These are phyloP conservation scores for Penicillium dipodomyicola DNA, from an alignment of 495 filamentous ascomycete species.

Conservation along the genomic window DNA sequence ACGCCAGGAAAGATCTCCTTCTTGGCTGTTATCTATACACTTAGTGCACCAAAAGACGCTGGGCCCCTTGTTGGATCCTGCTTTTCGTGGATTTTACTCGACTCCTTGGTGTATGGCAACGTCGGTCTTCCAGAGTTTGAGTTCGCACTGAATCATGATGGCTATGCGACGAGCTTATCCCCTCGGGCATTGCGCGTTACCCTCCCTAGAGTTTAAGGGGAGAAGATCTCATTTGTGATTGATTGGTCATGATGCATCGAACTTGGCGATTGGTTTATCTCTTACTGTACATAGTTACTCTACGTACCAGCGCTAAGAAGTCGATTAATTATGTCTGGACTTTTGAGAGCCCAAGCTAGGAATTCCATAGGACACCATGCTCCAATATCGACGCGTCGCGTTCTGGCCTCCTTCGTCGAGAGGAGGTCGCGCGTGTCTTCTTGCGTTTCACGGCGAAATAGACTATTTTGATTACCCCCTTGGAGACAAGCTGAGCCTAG, in stretches of 20 bases:
- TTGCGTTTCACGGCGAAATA: too few species aligned
- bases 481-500: too few species aligned
- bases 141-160: conserved; percentile 32
- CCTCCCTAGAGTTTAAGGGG: conserved; percentile 8
- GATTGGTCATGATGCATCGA: background rate
- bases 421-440: too few species aligned
- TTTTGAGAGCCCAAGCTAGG: background rate
- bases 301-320: background rate
- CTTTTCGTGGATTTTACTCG: conserved; percentile 29
- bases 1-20: conserved; percentile 36
- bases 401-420: too few species aligned
- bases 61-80: conserved; percentile 26
- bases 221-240: background rate
- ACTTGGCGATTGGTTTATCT: background rate
- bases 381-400: too few species aligned
- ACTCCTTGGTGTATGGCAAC: conserved; percentile 31
- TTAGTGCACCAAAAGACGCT: conserved; percentile 12
- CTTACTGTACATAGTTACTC: background rate
- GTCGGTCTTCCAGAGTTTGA: conserved; percentile 43
- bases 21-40: conserved; percentile 43
- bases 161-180: conserved; percentile 27
- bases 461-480: too few species aligned
- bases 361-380: too few species aligned
- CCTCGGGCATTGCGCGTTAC: conserved; percentile 26
- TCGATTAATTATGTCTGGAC: background rate